Base-by-base conservation (phyloP, 176 grass and related monocot species). In the Carex parvula region DNA sequence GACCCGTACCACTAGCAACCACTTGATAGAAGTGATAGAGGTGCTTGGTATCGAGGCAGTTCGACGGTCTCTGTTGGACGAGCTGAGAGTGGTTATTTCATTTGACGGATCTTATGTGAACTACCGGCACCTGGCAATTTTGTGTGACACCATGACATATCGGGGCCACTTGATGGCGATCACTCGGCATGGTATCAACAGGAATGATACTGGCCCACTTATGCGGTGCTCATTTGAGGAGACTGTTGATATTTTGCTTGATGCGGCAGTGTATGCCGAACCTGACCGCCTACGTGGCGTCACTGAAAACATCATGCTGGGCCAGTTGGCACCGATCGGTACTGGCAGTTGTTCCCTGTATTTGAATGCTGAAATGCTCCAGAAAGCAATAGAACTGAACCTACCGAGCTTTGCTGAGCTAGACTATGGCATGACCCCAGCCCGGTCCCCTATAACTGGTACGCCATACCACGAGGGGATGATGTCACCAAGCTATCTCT, bases 81-180 rank as follows among this genome's bases (percentile, higher is more conserved):
- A 98, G 83, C 85, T 98, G 81, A 84, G 91, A n/a, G 96, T 93
- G 58, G 96, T 98, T 75, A 95, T 95, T 84, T 98, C 96, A 87
- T 95, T 98, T 79, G 96, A 98, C 83, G 96, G 96, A 39, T 98
- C 96, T 42, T 98, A 95, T 68, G 96, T 98, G 79, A 93, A 98
- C 54, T 95, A 98, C 78, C 90, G 96, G 60, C 96, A 98, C 76
- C 66, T 98, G 83, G 96, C 96, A 61, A 98, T 99, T 92, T 91
- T 99, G 48, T 99, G 96, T 29, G 96, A 95, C 56, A 99, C 96
- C 65, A 99, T 93, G 96, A 99, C 93, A 64, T 93, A 95, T 74
- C 92, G 93, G 75, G 93, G 93, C 55, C 96, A 99, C 71, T 85
- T 99, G 30, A 99, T 95, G 96, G 93, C 96, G 41, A 94, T 95